A percentile compares a stretch with the other conserved stretches of the same genome.
phyloP scores from a whole-genome alignment of 2,329 filamentous ascomycete genomes.

The Leptographium flavum region DNA sequence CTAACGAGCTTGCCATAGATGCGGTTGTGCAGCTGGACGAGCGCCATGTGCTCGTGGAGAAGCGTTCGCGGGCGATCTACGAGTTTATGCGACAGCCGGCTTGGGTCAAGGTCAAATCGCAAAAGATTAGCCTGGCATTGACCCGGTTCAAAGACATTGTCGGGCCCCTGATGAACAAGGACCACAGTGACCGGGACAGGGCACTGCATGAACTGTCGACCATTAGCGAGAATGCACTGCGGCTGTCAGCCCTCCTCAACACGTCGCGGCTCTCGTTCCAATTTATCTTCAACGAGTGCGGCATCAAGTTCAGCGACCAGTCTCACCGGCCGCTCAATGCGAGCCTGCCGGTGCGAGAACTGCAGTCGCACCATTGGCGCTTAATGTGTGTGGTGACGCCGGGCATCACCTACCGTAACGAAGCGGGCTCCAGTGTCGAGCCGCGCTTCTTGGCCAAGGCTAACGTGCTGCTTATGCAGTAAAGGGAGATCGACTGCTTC shows the following conservation, averaged over 20 bases:
- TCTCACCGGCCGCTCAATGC: constrained; percentile 33
- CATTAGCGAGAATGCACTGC: constrained; percentile 27
- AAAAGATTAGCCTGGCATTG: constrained; percentile 12
- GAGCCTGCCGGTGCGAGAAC: constrained; percentile 22
- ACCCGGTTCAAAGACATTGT: constrained; percentile 20
- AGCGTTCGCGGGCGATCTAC: constrained; percentile 20
- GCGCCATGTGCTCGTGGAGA: constrained; percentile 22
- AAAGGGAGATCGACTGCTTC: neutral
- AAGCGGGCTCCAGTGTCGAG: constrained; percentile 29
- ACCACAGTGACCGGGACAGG: constrained; percentile 19
- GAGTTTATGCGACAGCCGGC: constrained; percentile 17
- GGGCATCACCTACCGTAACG: constrained; percentile 38
- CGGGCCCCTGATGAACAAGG: constrained; percentile 28
- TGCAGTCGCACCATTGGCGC: constrained; percentile 36
- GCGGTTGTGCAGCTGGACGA: constrained; percentile 12
- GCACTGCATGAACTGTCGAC: constrained; percentile 28
- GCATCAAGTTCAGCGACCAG: constrained; percentile 31
- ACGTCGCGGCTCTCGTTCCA: constrained; percentile 21
- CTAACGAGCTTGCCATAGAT: too few relatives aligned
- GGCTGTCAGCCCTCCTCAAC: constrained; percentile 32
- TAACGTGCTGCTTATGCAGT: constrained; percentile 32
- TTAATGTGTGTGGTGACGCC: constrained; percentile 41
- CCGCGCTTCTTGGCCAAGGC: constrained; percentile 29
- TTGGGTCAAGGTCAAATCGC: constrained; percentile 14
- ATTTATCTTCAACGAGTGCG: constrained; percentile 32